phyloP scores from a whole-genome alignment of 2,329 filamentous ascomycete genomes.

The Chalara sp. region DNA sequence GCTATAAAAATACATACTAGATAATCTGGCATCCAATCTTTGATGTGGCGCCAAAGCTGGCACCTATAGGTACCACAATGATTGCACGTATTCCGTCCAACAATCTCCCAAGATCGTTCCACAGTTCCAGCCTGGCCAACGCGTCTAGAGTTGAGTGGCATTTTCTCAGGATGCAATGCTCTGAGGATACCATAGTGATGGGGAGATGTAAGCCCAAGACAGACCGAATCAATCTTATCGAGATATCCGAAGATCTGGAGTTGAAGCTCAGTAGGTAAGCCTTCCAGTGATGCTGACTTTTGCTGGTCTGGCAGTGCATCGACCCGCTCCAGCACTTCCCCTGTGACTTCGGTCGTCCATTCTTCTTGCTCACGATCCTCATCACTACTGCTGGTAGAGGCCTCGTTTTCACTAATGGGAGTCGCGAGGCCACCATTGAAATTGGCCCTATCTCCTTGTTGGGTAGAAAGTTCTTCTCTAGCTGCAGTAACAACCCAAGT shows the following conservation, averaged over 20 bases:
- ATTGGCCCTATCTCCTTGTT: no score
- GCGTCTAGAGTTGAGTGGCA: conserved; percentile 51
- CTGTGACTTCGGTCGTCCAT: conserved; percentile 14
- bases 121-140: conserved; percentile 51
- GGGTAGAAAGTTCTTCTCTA: no score
- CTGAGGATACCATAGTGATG: conserved; percentile 53
- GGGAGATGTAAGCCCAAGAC: conserved; percentile 51
- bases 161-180: conserved; percentile 43
- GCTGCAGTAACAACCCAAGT: no score
- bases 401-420: not conserved
- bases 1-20: conserved; percentile 24
- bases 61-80: conserved; percentile 56
- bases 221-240: conserved; percentile 58
- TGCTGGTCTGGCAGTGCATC: conserved; percentile 9
- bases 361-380: conserved; percentile 1
- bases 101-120: conserved; percentile 57
- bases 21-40: conserved; percentile 49
- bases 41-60: conserved; percentile 56
- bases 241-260: conserved; percentile 55
- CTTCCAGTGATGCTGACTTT: conserved; percentile 30
- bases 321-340: conserved; percentile 16
- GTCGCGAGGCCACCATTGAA: no score
- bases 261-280: conserved; percentile 53
- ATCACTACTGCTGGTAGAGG: not conserved
- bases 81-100: conserved; percentile 54